Conservation (phyloP, 768 basidiomycete genomes). For the Chalciporus sphaerocephalus region DNA sequence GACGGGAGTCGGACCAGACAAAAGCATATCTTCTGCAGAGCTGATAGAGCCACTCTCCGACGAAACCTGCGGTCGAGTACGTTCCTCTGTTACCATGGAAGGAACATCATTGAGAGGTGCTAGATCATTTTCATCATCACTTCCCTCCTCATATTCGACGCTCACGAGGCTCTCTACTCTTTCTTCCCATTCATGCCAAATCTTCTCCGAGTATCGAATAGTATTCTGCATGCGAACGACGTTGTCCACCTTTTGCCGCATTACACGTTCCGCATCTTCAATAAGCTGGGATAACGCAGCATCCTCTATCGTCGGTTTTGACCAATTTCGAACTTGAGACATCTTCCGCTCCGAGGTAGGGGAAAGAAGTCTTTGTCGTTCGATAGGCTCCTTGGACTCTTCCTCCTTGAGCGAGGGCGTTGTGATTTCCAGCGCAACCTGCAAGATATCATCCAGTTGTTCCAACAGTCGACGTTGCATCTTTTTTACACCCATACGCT, state of each 20-base stretch:
- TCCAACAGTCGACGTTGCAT: conserved; percentile 77
- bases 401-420: conserved; percentile 90
- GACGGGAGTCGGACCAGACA: conserved; percentile 67
- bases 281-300: conserved; percentile 76
- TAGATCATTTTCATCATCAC: conserved; percentile 41
- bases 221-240: conserved; percentile 96
- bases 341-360: conserved; percentile 87
- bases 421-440: conserved; percentile 74
- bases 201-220: conserved; percentile 94
- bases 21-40: conserved; percentile 28
- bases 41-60: conserved; percentile 17
- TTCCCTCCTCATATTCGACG: conserved; percentile 53
- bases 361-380: conserved; percentile 85
- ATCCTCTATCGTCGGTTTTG: conserved; percentile 81
- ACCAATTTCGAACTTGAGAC: conserved; percentile 79
- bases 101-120: conserved; percentile 28
- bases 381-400: conserved; percentile 85
- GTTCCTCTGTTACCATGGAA: conserved; percentile 22
- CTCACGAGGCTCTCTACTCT: conserved; percentile 66
- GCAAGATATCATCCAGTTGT: conserved; percentile 82
- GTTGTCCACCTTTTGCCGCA: conserved; percentile 91
- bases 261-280: conserved; percentile 83
- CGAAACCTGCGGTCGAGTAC: conserved; percentile 4
- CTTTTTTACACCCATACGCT: conserved; percentile 75
- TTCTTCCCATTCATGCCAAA: conserved; percentile 95